These are phyloP conservation scores for Elsinoe batatas DNA, from an alignment of 2,329 filamentous ascomycete genomes.

Conservation along the genomic window DNA sequence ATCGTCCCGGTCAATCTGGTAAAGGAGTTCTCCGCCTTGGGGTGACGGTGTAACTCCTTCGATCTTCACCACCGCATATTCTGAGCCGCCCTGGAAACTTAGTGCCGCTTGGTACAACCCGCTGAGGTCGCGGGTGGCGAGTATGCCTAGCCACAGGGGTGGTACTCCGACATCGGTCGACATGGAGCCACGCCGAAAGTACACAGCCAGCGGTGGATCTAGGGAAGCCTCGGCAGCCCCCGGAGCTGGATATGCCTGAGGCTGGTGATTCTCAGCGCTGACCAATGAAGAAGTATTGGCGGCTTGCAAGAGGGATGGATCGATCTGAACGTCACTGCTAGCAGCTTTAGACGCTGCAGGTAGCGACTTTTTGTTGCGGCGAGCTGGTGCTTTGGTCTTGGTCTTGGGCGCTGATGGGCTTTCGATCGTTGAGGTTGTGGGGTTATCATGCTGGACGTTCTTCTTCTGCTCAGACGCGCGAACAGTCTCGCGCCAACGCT, in stretches of 20 bases:
- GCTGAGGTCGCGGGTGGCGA: slow-evolving; percentile 48
- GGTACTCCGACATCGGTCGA: slow-evolving; percentile 45
- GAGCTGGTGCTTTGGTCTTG: slow-evolving; percentile 11
- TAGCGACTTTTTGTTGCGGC: slow-evolving; percentile 12
- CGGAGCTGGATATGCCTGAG: slow-evolving; percentile 13
- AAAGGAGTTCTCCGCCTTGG: slow-evolving; percentile 50
- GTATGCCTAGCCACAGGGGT: slow-evolving; percentile 56
- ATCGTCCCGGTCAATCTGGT: slow-evolving; percentile 59
- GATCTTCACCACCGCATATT: slow-evolving; percentile 48
- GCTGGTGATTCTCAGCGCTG: slow-evolving; percentile 17
- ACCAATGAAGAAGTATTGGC: slow-evolving; percentile 41
- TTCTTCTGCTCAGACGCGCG: slow-evolving; percentile 44
- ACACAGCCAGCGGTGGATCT: slow-evolving; percentile 46
- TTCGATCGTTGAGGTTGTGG: slow-evolving; percentile 19
- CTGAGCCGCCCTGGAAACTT: slow-evolving; percentile 51
- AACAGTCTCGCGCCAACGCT: slow-evolving; percentile 60
- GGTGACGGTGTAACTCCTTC: slow-evolving; percentile 56
- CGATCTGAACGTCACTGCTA: slow-evolving; percentile 47
- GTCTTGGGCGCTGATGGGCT: slow-evolving; percentile 13
- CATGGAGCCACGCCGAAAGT: slow-evolving; percentile 58
- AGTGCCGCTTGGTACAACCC: slow-evolving; percentile 55
- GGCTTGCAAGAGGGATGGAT: slow-evolving; percentile 52
- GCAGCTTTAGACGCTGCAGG: slow-evolving; percentile 7
- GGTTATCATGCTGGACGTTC: slow-evolving; percentile 29
- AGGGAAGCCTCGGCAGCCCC: slow-evolving; percentile 14